Percentiles rank a stretch among this genome's conserved stretches.
These are phyloP conservation scores for Trichophyton simii DNA, from an alignment of 2,329 filamentous ascomycete genomes.

Conservation along the genomic window DNA sequence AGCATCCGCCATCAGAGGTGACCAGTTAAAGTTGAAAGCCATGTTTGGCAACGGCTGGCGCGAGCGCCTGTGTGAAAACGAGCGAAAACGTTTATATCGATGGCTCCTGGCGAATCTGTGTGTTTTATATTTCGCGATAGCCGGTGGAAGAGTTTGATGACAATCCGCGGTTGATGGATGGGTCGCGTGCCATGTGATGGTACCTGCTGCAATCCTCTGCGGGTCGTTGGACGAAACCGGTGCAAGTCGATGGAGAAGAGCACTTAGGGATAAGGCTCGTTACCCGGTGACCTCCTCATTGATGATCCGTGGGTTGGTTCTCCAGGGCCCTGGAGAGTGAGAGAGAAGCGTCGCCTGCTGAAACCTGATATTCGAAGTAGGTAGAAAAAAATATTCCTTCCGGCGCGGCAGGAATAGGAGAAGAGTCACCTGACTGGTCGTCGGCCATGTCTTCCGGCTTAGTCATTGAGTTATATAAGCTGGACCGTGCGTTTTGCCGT, in stretches of 20 bases:
- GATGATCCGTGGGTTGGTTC: not conserved
- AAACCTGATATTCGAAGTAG: not conserved
- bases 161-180: not conserved
- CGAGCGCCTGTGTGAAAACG: not conserved
- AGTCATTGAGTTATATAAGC: not conserved
- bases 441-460: not conserved
- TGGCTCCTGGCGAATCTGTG: not conserved
- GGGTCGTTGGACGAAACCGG: not conserved
- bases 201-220: not conserved
- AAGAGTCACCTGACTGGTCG: not conserved
- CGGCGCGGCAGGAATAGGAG: slow-evolving; percentile 1
- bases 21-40: slow-evolving; percentile 99
- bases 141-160: not conserved
- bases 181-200: slow-evolving; percentile 6
- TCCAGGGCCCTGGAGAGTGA: not conserved
- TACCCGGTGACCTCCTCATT: not conserved
- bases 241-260: not conserved
- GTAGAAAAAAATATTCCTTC: not conserved
- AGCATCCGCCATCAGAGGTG: slow-evolving; percentile 90
- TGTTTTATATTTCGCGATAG: not conserved
- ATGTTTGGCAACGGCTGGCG: slow-evolving; percentile 38
- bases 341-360: not conserved
- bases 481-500: not conserved
- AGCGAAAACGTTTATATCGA: not conserved
- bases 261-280: not conserved